Base-by-base conservation (phyloP, 2,329 filamentous ascomycete species). In the Diaporthe destruens region DNA sequence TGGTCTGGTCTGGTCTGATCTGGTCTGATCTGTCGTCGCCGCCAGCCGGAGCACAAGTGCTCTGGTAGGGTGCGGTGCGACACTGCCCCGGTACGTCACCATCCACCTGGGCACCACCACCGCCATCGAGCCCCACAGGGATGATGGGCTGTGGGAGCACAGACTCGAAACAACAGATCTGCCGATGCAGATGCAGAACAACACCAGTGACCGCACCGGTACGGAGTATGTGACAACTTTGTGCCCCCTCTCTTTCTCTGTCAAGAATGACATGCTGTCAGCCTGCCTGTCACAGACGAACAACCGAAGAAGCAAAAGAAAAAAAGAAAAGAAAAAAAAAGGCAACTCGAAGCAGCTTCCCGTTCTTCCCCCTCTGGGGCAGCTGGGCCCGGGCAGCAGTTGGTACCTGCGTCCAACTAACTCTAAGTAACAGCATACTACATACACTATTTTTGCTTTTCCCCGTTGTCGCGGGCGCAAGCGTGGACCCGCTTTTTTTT, bases 81-180 rank as follows among this genome's bases (percentile, higher is more conserved):
- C 14, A 57, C 11, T 12, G 18, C 14, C 11, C 44, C 61, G 6
- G 29, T 51, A 65, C 44, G 61, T 65, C 61, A 65, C 61, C 20
- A 36, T 12, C 61, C 20, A 36, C 20, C 56, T 14, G 12, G 36
- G 36, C 36, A 39, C 36, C 6, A n/a, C n/a, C n/a, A n/a, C n/a
- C n/a, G n/a, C n/a, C n/a, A 6, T 25, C 25, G 44, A 65, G 44
- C 61, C 61, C 61, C 61, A 39, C 61, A 65, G 29, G 61, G 61
- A 65, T 65, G 61, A 25, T 32, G 29, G 61, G 11, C 8, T 51
- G 29, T n/a, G 29, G 42, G 61, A 65, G 61, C 61, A 65, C 61
- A 65, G 61, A 65, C 61, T 65, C 61, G 61, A 65, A 65, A 65
- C 61, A 65, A 51, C 44, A 65, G 61, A 65, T 65, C 61, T 51